Conservation (phyloP, 2,329 filamentous ascomycete species). For the Pseudonectria foliicola region DNA sequence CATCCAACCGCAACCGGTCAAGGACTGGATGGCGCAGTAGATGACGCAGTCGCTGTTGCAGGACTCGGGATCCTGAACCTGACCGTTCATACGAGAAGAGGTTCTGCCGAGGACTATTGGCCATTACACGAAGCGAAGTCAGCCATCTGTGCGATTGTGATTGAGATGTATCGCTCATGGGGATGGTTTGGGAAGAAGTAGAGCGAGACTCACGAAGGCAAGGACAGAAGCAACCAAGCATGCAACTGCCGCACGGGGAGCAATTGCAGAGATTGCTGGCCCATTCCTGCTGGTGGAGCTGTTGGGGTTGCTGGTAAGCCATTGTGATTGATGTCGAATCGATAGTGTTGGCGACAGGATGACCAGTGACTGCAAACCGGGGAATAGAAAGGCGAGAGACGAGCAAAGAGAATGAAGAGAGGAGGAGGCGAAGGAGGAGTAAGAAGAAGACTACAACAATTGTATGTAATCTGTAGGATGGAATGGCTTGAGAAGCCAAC, state of each 20-base stretch:
- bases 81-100: slow-evolving; percentile 37
- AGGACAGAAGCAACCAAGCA: slow-evolving; percentile 33
- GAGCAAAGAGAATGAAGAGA: no score
- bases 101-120: slow-evolving; percentile 38
- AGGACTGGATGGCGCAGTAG: slow-evolving; percentile 30
- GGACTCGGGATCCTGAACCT: slow-evolving; percentile 31
- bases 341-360: no score
- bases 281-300: slow-evolving; percentile 29
- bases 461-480: no score
- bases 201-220: slow-evolving; percentile 33
- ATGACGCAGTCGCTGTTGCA: slow-evolving; percentile 37
- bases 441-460: no score
- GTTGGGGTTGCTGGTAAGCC: slow-evolving; percentile 19
- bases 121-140: slow-evolving; percentile 6
- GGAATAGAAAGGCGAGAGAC: no score
- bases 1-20: slow-evolving; percentile 38
- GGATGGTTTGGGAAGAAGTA: not conserved
- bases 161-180: not conserved
- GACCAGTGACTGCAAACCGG: no score
- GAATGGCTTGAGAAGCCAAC: no score
- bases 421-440: no score
- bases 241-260: slow-evolving; percentile 31
- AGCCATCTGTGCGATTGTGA: slow-evolving; percentile 1
- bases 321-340: slow-evolving; percentile 11
- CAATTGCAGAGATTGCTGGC: slow-evolving; percentile 33